Percentiles rank a stretch among this genome's conserved stretches.
These are phyloP conservation scores for Leishmania mexicana DNA, from an alignment of 208 protist genomes.

Conservation along the genomic window DNA sequence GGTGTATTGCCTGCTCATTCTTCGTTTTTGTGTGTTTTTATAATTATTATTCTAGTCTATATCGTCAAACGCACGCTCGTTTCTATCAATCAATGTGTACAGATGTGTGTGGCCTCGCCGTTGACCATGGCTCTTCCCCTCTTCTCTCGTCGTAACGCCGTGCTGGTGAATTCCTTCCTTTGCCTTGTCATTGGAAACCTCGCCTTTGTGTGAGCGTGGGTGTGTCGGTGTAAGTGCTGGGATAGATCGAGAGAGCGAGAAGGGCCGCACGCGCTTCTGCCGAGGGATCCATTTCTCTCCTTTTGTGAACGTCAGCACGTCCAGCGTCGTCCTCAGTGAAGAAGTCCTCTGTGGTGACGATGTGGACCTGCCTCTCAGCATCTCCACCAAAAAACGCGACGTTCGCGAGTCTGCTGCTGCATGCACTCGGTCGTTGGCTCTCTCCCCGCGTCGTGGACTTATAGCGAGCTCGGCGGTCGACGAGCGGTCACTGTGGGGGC, in stretches of 20 bases:
- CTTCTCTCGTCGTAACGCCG: neutral
- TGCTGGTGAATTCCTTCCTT: neutral
- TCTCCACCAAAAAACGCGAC: too few species aligned
- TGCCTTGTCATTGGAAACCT: neutral
- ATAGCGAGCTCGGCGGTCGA: neutral
- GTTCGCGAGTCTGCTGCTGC: neutral
- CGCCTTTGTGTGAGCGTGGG: neutral
- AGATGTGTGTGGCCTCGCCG: neutral
- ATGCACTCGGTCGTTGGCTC: neutral
- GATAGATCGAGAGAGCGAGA: neutral
- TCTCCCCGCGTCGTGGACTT: neutral
- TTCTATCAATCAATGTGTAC: neutral
- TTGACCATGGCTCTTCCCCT: neutral
- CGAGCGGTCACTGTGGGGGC: neutral
- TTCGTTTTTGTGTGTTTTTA: neutral
- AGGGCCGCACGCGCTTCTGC: neutral
- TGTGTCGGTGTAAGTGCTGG: neutral
- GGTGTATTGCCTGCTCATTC: neutral
- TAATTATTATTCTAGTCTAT: neutral
- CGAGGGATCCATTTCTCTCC: neutral
- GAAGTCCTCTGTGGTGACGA: neutral
- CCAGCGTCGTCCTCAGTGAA: neutral
- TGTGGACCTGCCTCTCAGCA: neutral
- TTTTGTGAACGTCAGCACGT: neutral
- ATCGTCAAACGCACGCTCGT: neutral